Base-by-base conservation (phyloP, 495 filamentous ascomycete genomes). In the Penicillium coprophilum region DNA sequence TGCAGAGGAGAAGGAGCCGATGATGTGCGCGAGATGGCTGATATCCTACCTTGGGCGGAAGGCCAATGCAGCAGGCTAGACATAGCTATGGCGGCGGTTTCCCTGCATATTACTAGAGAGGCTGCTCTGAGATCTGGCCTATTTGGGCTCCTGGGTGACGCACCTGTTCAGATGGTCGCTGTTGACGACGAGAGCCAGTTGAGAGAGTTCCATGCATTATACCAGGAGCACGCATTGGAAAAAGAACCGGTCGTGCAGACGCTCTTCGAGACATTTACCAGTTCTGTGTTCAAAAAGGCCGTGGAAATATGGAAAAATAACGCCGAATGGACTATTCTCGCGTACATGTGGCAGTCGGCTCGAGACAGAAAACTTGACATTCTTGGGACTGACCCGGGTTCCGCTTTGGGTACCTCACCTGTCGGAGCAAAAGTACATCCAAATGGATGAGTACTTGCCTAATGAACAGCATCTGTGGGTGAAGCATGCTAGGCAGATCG, bases 111-210 rank as follows among this genome's bases (percentile, higher is more conserved):
- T 4, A 48, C 46, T 10, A 48, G n/a, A 10, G 46, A 48, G 34
- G 27, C 15, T 4, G 46, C 46, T 34, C 28, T 48, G n/a, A 21
- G 15, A 10, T 48, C 46, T 48, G 46, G 46, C 10, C 17, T 48
- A 21, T 34, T 48, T 4, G 27, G 46, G 6, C 13, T 34, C 4
- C n/a, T 48, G 15, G 28, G 28, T 17, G 46, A 48, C 34, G 46
- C 28, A 17, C 46, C 46, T 48, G 46, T 48, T 32, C 46, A 48
- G 46, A 32, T 48, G 46, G 28, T 48, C 15, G 28, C 32, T 48
- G 46, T 48, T 21, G 46, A 21, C 9, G 46, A 48, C 15, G 28
- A 34, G 46, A 28, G 17, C 20, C 46, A 28, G 46, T 48, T 48
- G 13, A 32, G 17, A 28, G 46, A 23, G 21, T 31, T 32, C 9